Evolutionary conservation across 306 rosid species (phyloP), one percentile per base, ranked within the genome.

Genomic region (Arachis hypogaea): DNA sequence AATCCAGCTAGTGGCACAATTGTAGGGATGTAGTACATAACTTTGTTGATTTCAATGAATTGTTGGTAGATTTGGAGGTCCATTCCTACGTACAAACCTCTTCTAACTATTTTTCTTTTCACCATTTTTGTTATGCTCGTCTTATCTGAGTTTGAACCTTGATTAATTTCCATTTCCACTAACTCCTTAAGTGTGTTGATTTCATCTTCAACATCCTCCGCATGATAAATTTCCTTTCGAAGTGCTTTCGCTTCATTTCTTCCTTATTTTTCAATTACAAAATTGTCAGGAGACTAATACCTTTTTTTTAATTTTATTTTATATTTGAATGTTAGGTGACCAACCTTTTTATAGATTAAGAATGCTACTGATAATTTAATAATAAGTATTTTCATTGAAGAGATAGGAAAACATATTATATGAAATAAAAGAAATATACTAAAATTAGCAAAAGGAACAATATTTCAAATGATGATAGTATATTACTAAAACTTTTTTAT

Each of bases 41-140:
- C 88, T 0, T 86, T 86, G 71, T 88, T 88, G 11, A 88, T 88
- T 1, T 88, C 93, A 1, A 88, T 89, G 57, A 84, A 88, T 5
- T 88, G 90, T n/a, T 88, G 93, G 81, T 84, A 86, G 5, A 88
- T 78, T 67, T 86, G 93, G 18, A 84, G 85, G 0, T 91, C 93
- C 73, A 88, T 81, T 33, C 91, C 94, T 16, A 88, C 89, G 65
- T 76, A 50, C 5, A 89, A 11, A 6, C 82, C 94, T 77, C 86
- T 79, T 65, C 92, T 85, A 18, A 86, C 85, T 0, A 87, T 84
- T 50, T 66, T 86, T 0, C 88, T 88, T 63, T 78, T 84, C 46
- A 78, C 7, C 5, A 88, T 66, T 8, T 84, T 79, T 0, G 61
- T 0, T 10, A 82, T 75, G 87, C 74, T 78, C 5, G 82, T 69